Percentiles rank a stretch among this genome's conserved stretches.
Evolutionary conservation across 805 yeast genomes (phyloP).

Genomic region (Candida xyloterini): DNA sequence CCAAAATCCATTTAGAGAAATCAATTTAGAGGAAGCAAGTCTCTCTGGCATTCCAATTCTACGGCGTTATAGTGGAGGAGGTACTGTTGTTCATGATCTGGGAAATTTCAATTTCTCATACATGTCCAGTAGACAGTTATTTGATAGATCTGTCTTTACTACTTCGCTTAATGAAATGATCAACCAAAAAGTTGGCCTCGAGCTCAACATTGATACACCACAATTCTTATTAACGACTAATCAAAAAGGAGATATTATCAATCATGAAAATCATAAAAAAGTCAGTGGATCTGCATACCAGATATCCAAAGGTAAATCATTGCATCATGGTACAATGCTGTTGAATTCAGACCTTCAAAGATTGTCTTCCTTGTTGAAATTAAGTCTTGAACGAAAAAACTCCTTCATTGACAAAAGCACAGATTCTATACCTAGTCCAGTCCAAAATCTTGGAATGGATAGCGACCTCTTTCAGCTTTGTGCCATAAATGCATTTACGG

Average conservation of each 20-base stretch:
- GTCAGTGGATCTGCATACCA: constrained; percentile 94
- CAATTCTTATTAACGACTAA: constrained; percentile 46
- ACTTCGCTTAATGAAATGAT: constrained; percentile 24
- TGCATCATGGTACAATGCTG: constrained; percentile 97
- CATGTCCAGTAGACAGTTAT: constrained; percentile 58
- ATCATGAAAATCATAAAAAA: constrained; percentile 44
- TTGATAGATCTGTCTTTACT: constrained; percentile 56
- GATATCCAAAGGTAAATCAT: constrained; percentile 72
- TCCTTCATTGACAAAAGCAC: constrained; percentile 40
- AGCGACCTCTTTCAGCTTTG: constrained; percentile 44
- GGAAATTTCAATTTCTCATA: constrained; percentile 88
- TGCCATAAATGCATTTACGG: constrained; percentile 41
- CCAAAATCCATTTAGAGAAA: constrained; percentile 92
- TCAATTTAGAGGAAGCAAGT: constrained; percentile 55
- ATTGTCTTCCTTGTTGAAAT: constrained; percentile 55
- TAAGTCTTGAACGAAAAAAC: constrained; percentile 17
- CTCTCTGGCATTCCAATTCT: constrained; percentile 58
- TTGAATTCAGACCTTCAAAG: constrained; percentile 60
- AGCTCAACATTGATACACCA: constrained; percentile 15
- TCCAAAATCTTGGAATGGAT: constrained; percentile 56
- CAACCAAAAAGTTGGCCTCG: constrained; percentile 17
- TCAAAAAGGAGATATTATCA: constrained; percentile 76
- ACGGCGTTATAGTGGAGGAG: constrained; percentile 90
- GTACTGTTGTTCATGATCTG: constrained; percentile 90
- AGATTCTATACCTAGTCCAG: constrained; percentile 78